Conservation (phyloP, 2,329 filamentous ascomycete genomes). For the Septoria petroselini region DNA sequence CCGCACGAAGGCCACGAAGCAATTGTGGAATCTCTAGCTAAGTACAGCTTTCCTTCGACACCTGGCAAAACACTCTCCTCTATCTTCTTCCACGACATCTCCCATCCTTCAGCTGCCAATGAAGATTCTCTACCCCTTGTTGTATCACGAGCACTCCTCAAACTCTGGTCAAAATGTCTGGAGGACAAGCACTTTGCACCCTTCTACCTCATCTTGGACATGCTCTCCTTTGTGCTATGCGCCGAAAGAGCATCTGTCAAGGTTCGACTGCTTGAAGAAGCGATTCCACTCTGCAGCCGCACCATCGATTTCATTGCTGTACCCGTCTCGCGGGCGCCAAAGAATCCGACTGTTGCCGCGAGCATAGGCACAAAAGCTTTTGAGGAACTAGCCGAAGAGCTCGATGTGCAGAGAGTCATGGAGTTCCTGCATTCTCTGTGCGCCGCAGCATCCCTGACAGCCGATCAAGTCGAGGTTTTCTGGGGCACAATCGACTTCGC, state of each 20-base stretch:
- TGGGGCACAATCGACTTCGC: slow-evolving; percentile 67
- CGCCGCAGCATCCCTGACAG: slow-evolving; percentile 53
- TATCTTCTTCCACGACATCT: slow-evolving; percentile 65
- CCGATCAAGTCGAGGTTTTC: slow-evolving; percentile 50
- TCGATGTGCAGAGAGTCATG: slow-evolving; percentile 63
- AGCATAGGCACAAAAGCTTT: slow-evolving; percentile 31
- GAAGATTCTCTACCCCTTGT: slow-evolving; percentile 57
- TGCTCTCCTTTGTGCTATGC: slow-evolving; percentile 62
- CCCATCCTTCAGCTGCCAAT: slow-evolving; percentile 50
- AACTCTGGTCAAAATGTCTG: slow-evolving; percentile 66
- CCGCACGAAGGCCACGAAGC: slow-evolving; percentile 55
- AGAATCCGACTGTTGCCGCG: slow-evolving; percentile 31
- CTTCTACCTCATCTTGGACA: slow-evolving; percentile 62
- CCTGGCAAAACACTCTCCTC: slow-evolving; percentile 61
- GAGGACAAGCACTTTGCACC: slow-evolving; percentile 62
- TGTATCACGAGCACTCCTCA: slow-evolving; percentile 62
- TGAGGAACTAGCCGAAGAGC: slow-evolving; percentile 54
- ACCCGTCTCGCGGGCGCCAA: slow-evolving; percentile 43
- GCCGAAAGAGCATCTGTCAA: slow-evolving; percentile 59
- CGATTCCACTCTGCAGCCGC: slow-evolving; percentile 49
- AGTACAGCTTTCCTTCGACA: slow-evolving; percentile 64
- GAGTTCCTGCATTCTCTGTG: slow-evolving; percentile 60
- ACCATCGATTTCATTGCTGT: slow-evolving; percentile 56
- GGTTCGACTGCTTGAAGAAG: slow-evolving; percentile 56
- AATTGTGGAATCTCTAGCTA: slow-evolving; percentile 65